Conservation (phyloP, 169 alveolate genomes). For the Toxoplasma gondii region DNA sequence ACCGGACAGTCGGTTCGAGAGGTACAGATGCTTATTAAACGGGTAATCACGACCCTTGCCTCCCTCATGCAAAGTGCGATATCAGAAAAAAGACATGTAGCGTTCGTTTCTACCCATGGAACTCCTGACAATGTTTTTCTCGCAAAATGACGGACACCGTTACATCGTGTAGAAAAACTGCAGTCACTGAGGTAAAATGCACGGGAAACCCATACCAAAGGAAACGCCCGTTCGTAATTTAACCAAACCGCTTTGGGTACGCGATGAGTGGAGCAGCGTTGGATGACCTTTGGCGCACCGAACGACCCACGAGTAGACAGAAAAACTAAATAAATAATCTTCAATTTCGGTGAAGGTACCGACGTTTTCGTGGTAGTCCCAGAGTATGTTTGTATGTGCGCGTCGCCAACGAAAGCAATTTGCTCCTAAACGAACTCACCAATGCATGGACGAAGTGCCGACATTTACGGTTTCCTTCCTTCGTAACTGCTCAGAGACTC, state of each 20-base stretch:
- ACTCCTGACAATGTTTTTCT: background rate
- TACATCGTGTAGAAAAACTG: background rate
- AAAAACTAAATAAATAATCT: too few species aligned
- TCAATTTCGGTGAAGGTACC: background rate
- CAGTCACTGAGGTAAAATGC: background rate
- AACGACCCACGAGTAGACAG: background rate
- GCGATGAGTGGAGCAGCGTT: background rate
- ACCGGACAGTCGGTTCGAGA: background rate
- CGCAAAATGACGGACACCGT: slow-evolving; percentile 5
- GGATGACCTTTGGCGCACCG: background rate
- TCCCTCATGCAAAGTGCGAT: background rate
- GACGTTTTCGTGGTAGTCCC: too few species aligned
- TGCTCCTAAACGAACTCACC: too few species aligned
- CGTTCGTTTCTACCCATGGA: background rate
- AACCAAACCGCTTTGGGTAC: background rate
- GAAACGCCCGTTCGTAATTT: background rate
- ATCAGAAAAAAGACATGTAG: background rate
- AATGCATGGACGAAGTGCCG: too few species aligned
- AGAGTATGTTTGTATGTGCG: too few species aligned
- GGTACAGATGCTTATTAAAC: background rate
- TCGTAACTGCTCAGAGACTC: too few species aligned
- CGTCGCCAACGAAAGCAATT: too few species aligned
- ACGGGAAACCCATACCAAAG: background rate
- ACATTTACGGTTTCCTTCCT: too few species aligned
- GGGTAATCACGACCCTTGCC: background rate